Conservation (phyloP, 768 basidiomycete species). For the Amyloporia xantha region DNA sequence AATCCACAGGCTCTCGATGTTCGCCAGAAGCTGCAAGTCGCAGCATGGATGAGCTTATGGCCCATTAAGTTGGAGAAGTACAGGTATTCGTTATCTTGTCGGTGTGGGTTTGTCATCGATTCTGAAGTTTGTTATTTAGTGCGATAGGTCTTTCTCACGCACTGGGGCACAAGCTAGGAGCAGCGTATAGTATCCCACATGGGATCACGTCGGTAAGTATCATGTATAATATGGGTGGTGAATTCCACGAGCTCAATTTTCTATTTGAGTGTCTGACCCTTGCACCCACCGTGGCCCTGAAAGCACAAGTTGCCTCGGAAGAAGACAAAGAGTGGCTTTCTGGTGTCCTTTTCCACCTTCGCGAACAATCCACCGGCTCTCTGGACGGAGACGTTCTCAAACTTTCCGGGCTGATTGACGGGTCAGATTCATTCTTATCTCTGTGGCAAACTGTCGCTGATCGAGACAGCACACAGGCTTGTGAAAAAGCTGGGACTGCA, state of each 20-base stretch:
- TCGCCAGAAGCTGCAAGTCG: slow-evolving; percentile 65
- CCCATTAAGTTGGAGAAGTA: slow-evolving; percentile 52
- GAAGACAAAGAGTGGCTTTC: slow-evolving; percentile 60
- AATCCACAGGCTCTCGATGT: slow-evolving; percentile 48
- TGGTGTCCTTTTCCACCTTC: slow-evolving; percentile 49
- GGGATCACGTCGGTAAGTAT: slow-evolving; percentile 71
- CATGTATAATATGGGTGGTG: not conserved
- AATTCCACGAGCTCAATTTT: not conserved
- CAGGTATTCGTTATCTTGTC: slow-evolving; percentile 29
- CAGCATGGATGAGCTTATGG: slow-evolving; percentile 80
- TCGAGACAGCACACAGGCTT: slow-evolving; percentile 36
- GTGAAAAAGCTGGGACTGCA: slow-evolving; percentile 53
- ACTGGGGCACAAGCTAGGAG: slow-evolving; percentile 69
- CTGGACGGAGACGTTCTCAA: slow-evolving; percentile 54
- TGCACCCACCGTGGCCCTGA: slow-evolving; percentile 52
- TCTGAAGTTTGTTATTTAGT: slow-evolving; percentile 25
- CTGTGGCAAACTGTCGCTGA: not conserved
- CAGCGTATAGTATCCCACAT: slow-evolving; percentile 69
- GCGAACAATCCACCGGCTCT: slow-evolving; percentile 54
- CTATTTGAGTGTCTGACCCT: slow-evolving; percentile 59
- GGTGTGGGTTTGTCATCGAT: not conserved
- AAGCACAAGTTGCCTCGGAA: slow-evolving; percentile 50
- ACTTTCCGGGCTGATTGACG: slow-evolving; percentile 46
- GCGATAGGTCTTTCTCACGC: slow-evolving; percentile 71
- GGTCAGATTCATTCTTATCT: slow-evolving; percentile 32